A percentile compares a stretch with the other conserved stretches of the same genome.
Evolutionary conservation across 257 asterid genomes (phyloP).

Genomic region (Penstemon eatonii): DNA sequence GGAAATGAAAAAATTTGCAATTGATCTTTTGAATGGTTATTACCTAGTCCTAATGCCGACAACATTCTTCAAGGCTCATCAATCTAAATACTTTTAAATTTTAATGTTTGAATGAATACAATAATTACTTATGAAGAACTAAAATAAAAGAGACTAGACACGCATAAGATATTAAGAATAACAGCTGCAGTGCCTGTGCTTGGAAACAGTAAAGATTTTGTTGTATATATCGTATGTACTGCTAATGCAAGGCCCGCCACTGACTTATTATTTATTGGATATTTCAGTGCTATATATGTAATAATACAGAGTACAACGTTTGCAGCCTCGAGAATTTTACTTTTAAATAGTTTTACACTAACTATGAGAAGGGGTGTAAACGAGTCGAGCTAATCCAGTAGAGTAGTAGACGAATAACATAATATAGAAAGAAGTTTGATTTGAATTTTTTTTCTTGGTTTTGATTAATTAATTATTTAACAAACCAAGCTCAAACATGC

Average conservation of each 20-base stretch:
- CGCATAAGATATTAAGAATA: background rate
- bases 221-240: no score
- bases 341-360: no score
- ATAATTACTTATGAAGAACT: background rate
- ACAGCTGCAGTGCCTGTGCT: background rate
- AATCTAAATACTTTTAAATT: background rate
- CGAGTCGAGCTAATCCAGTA: no score
- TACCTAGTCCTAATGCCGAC: background rate
- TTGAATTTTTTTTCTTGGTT: no score
- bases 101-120: background rate
- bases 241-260: background rate
- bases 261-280: background rate
- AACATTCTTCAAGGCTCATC: conserved; percentile 5
- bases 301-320: no score
- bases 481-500: no score
- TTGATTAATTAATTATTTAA: no score
- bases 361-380: no score
- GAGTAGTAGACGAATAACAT: no score
- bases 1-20: background rate
- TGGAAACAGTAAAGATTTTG: background rate
- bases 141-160: background rate
- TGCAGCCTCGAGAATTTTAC: no score
- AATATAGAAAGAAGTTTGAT: no score
- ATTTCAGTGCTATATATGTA: no score
- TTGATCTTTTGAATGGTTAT: background rate